A percentile compares a stretch with the other conserved stretches of the same genome.
Evolutionary conservation across 2,329 filamentous ascomycete genomes (phyloP).

Genomic region (Fusarium dlaminii): DNA sequence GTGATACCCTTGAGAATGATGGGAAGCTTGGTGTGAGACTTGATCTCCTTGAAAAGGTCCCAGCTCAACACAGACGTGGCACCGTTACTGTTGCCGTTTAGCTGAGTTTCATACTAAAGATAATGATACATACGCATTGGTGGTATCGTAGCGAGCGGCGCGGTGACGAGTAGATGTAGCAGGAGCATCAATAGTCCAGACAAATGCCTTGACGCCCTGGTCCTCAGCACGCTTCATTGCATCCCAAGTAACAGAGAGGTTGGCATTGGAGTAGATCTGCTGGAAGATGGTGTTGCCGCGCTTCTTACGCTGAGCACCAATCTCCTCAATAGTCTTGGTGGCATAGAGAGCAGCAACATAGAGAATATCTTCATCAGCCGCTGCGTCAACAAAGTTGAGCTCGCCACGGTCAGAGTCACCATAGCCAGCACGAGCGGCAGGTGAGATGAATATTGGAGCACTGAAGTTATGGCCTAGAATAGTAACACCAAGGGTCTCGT

Average conservation of each 20-base stretch:
- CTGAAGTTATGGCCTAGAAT: constrained; percentile 59
- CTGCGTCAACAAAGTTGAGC: constrained; percentile 58
- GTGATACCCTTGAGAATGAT: constrained; percentile 52
- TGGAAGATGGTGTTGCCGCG: constrained; percentile 46
- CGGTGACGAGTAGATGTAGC: constrained; percentile 37
- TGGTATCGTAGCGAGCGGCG: constrained; percentile 41
- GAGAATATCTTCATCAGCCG: constrained; percentile 56
- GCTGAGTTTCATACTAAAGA: no score
- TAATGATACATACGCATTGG: constrained; percentile 36
- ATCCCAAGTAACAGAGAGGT: constrained; percentile 47
- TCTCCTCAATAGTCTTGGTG: constrained; percentile 48
- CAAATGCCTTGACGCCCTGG: constrained; percentile 50
- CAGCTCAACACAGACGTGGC: constrained; percentile 38
- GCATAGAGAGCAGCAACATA: constrained; percentile 53
- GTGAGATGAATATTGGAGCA: constrained; percentile 60
- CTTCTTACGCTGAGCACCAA: constrained; percentile 42
- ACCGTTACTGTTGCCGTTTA: no score
- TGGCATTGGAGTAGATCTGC: constrained; percentile 48
- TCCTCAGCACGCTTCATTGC: constrained; percentile 46
- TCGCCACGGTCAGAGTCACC: constrained; percentile 55
- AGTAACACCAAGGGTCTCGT: constrained; percentile 51
- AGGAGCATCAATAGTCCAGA: constrained; percentile 50
- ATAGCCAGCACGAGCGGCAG: constrained; percentile 56
- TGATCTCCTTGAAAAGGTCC: constrained; percentile 44
- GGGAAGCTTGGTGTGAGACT: constrained; percentile 46